Evolutionary conservation across 352 stramenopile genomes (phyloP), one percentile per base, ranked within the genome.

Genomic region (Globisporangium splendens): DNA sequence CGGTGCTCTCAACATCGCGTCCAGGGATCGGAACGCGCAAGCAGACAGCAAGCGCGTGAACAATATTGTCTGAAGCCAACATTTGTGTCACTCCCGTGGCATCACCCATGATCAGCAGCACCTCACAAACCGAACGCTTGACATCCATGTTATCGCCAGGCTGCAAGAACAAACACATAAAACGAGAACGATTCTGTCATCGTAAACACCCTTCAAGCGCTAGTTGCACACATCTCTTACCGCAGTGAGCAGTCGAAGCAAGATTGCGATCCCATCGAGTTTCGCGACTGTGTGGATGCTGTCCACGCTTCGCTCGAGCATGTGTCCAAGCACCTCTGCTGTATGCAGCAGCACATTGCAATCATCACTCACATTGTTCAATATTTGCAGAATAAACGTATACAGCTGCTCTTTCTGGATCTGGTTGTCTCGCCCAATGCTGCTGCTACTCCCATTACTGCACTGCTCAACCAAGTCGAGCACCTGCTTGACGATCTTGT

Each of bases 391-490:
- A 0, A 86, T 38, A 20, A 42, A n/a, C 15, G 5, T 10, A 18
- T 0, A 80, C 35, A 0, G 48, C 51, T 58, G 54, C 20, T 14
- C 69, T 44, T 65, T 67, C 49, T 4, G 63, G 53, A 18, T 72
- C 54, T 0, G 61, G 42, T 46, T 52, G 12, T 0, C 46, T 14
- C 74, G 47, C 8, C 20, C 24, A 6, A 17, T 28, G 15, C 21
- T n/a, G 52, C 41, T 17, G 22, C 53, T 42, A 18, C 42, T 12
- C 14, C 43, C 31, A 15, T 53, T 41, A 11, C 38, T 66, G 46
- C 61, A 66, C 31, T 61, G 61, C 24, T 76, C 67, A 24, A 83
- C 49, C 35, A 87, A 48, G 28, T 83, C 70, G 21, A 89, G 54
- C 4, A 74, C 70, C 14, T 72, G 55, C 17, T 70, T 77, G n/a